Percentiles rank a stretch among this genome's conserved stretches.
Evolutionary conservation across 306 rosid genomes (phyloP).

Genomic region (Quercus engelmannii): DNA sequence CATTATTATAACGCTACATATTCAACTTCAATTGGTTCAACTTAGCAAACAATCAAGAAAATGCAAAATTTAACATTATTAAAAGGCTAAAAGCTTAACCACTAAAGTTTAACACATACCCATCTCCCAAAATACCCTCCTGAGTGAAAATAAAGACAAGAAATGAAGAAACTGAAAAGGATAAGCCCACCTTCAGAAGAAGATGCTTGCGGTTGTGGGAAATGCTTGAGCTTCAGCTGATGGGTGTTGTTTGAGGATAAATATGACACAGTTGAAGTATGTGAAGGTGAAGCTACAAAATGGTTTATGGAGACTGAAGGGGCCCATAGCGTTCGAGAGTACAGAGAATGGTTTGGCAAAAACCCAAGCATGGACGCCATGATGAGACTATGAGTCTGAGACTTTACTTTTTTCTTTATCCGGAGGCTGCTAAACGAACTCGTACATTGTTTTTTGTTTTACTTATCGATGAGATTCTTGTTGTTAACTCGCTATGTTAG

Average conservation of each 20-base stretch:
- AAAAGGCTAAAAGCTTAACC: not conserved
- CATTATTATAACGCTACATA: not conserved
- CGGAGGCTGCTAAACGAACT: not conserved
- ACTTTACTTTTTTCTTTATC: not conserved
- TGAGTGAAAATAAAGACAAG: conserved; percentile 8
- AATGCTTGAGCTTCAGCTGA: conserved; percentile 40
- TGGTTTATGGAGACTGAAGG: conserved; percentile 14
- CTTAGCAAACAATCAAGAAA: not conserved
- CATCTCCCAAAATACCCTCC: conserved; percentile 3
- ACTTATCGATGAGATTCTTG: too few species aligned
- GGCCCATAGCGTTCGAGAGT: conserved; percentile 12
- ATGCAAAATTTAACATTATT: not conserved
- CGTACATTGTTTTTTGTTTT: too few species aligned
- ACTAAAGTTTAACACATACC: conserved; percentile 1
- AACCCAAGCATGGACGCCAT: conserved; percentile 48
- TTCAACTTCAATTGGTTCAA: not conserved
- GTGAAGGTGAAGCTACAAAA: conserved; percentile 17
- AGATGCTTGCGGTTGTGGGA: conserved; percentile 21
- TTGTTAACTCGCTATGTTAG: too few species aligned
- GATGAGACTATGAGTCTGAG: not conserved
- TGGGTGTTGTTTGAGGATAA: conserved; percentile 15
- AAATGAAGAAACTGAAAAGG: conserved; percentile 20
- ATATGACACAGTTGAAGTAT: conserved; percentile 15
- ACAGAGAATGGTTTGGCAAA: conserved; percentile 22
- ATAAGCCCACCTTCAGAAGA: conserved; percentile 54